Base-by-base conservation (phyloP, 305 asterid genomes). In the Fraxinus angustifolia region DNA sequence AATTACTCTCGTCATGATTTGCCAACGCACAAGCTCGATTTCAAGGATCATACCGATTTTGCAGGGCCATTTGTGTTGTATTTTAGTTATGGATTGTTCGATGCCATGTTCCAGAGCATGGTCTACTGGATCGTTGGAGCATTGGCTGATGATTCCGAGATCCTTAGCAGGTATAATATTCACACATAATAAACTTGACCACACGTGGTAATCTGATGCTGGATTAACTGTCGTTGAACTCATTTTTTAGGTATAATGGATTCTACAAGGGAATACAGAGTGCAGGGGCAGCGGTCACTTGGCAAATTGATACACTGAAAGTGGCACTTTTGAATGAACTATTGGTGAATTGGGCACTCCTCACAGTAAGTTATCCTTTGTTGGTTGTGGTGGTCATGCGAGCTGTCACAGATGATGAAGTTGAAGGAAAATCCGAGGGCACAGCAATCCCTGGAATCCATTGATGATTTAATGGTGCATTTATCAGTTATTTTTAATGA, bases 191-290 rank as follows among this genome's bases (percentile, higher is more conserved):
- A 56, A 56, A 17, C 67, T 56, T 6, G 21, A 56, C 11, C 67
- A 17, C 10, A 53, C 0, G 62, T 4, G 23, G 23, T 6, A 17
- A 56, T 56, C 11, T 53, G 12, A 67, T 19, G 42, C 17, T 62
- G 17, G 8, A 23, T 2, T 73, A 28, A 48, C 62, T 17, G 6
- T 40, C 73, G 65, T 71, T 78, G 58, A 12, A 35, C 82, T 36
- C 14, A 53, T 68, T 6, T 86, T 40, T 40, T 87, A 94, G 98
- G 90, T 95, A 88, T 58, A 65, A 83, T 16, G 99, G 99, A 28
- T 92, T 95, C 85, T 95, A 91, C 87, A 95, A 92, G 87, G 99
- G 98, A 42, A 93, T 93, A 87, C 98, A 93, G 88, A 95, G 99
- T 76, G 98, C 98, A 6, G 99, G 99, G 28, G 99, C 91, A 5